These are phyloP conservation scores for Trematosphaeria pertusa DNA, from an alignment of 2,329 filamentous ascomycete genomes.

Conservation along the genomic window DNA sequence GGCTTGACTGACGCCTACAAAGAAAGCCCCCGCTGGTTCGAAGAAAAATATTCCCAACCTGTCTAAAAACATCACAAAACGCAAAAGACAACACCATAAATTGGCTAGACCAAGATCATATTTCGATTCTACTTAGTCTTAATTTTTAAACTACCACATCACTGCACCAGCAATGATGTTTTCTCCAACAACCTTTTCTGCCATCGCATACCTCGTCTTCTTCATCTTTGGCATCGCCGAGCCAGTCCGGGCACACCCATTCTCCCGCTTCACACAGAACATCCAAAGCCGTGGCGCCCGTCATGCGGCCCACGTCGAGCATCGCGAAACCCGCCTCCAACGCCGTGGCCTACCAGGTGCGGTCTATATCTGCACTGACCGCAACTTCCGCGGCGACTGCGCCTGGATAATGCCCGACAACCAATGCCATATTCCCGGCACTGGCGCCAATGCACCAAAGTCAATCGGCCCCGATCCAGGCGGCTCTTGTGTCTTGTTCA, in stretches of 20 bases:
- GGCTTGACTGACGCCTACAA: neutral
- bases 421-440: constrained; percentile 34
- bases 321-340: constrained; percentile 22
- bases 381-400: constrained; percentile 38
- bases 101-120: neutral
- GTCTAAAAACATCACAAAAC: neutral
- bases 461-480: constrained; percentile 44
- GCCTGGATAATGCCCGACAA: constrained; percentile 33
- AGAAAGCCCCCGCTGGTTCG: neutral
- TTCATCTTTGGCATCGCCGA: neutral
- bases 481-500: constrained; percentile 35
- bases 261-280: constrained; percentile 8
- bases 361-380: constrained; percentile 39
- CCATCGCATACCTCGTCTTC: constrained; percentile 9
- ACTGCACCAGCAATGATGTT: constrained; percentile 8
- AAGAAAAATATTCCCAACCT: constrained; percentile 4
- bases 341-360: constrained; percentile 44
- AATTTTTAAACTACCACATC: constrained; percentile 13
- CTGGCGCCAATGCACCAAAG: constrained; percentile 21
- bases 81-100: neutral
- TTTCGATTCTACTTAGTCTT: constrained; percentile 9
- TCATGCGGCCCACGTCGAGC: neutral
- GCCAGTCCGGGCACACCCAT: constrained; percentile 5
- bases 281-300: neutral
- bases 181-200: constrained; percentile 12